Conservation (phyloP, 1,284 basidiomycete genomes). For the Cerrena zonata region DNA sequence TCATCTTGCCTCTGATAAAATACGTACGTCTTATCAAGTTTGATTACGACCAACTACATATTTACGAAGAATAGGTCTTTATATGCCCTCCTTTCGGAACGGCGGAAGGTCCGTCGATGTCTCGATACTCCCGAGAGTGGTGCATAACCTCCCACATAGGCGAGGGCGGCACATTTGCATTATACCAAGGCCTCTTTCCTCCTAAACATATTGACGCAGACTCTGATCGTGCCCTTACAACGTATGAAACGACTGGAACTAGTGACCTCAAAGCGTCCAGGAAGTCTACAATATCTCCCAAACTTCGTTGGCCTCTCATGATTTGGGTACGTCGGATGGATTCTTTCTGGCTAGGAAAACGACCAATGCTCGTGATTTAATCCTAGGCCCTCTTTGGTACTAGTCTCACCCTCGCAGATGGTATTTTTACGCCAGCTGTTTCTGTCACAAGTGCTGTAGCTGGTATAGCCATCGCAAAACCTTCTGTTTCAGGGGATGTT, state of each 20-base stretch:
- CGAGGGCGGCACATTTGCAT: constrained; percentile 61
- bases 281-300: constrained; percentile 24
- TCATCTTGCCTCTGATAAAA: constrained; percentile 57
- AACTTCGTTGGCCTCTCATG: constrained; percentile 44
- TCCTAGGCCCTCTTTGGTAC: constrained; percentile 36
- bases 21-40: constrained; percentile 40
- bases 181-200: constrained; percentile 58
- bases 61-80: constrained; percentile 35
- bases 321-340: constrained; percentile 43
- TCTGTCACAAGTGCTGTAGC: constrained; percentile 63
- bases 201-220: constrained; percentile 39
- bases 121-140: background rate
- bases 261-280: constrained; percentile 15
- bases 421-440: constrained; percentile 60
- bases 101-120: constrained; percentile 36
- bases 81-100: constrained; percentile 58
- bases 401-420: constrained; percentile 58
- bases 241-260: constrained; percentile 35
- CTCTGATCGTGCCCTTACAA: constrained; percentile 41
- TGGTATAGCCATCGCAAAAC: constrained; percentile 58
- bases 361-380: no score
- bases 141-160: constrained; percentile 27
- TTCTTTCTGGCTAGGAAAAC: background rate
- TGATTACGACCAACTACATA: background rate
- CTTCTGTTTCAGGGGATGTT: constrained; percentile 40